Conservation (phyloP, 192 early-diverging fungal species). For the Coemansia sp. region DNA sequence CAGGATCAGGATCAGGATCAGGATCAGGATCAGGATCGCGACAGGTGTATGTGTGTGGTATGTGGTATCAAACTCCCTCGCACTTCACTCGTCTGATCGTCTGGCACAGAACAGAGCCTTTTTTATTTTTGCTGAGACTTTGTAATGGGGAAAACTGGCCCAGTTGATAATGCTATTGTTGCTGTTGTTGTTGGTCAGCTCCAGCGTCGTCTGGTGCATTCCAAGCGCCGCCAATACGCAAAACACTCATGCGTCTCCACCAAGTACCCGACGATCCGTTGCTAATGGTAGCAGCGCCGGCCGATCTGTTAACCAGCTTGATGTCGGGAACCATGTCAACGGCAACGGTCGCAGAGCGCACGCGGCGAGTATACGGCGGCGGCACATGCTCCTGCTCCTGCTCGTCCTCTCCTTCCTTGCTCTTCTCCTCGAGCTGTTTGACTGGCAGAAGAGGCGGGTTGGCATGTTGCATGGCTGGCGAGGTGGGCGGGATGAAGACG, state of each 20-base stretch:
- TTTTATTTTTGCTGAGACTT: no score
- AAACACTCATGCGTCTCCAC: conserved; percentile 56
- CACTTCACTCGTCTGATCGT: no score
- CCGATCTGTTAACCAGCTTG: conserved; percentile 1
- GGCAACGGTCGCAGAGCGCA: conserved; percentile 45
- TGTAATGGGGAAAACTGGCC: no score
- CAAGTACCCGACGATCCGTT: conserved; percentile 30
- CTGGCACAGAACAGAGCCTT: no score
- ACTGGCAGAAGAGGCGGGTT: conserved; percentile 1
- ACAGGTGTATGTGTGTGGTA: no score
- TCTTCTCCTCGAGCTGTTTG: background rate
- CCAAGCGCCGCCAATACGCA: conserved; percentile 25
- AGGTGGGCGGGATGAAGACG: conserved; percentile 50
- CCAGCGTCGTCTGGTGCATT: conserved; percentile 17
- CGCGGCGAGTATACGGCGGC: conserved; percentile 33
- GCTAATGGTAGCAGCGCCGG: conserved; percentile 22
- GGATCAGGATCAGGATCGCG: no score
- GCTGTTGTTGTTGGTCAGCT: background rate
- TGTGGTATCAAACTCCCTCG: no score
- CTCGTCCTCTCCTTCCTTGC: background rate
- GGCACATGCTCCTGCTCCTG: conserved; percentile 14
- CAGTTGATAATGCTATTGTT: background rate
- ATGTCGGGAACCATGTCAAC: conserved; percentile 20
- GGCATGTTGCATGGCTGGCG: conserved; percentile 24
- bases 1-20: no score